These are phyloP conservation scores for Globisporangium heterothallicum DNA, from an alignment of 352 stramenopile species.

Conservation along the genomic window DNA sequence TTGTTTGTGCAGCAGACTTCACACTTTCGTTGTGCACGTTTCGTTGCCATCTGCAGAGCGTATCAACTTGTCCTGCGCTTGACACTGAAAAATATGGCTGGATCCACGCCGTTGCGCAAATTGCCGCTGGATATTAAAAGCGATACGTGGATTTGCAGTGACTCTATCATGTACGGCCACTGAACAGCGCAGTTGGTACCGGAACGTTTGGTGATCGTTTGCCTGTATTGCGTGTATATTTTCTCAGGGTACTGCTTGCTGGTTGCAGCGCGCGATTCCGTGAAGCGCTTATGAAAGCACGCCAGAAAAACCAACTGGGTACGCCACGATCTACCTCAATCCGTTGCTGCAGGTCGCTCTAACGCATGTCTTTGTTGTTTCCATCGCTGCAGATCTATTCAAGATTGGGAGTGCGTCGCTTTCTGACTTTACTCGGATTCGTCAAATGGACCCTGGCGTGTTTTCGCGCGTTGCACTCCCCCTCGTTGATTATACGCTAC, in stretches of 20 bases:
- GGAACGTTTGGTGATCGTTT: too few relatives aligned
- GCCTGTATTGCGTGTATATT: neutral
- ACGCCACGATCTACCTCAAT: slow-evolving; percentile 3
- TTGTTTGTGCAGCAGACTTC: neutral
- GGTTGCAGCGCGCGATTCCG: slow-evolving; percentile 52
- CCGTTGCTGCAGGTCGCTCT: neutral
- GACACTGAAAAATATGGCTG: slow-evolving; percentile 39
- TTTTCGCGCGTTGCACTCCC: slow-evolving; percentile 50
- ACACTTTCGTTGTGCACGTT: neutral
- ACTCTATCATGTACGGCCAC: slow-evolving; percentile 55
- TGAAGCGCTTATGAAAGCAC: slow-evolving; percentile 40
- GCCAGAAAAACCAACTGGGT: slow-evolving; percentile 43
- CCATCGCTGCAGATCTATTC: slow-evolving; percentile 47
- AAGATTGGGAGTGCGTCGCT: slow-evolving; percentile 67
- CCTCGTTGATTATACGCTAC: slow-evolving; percentile 56
- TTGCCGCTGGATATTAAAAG: slow-evolving; percentile 44
- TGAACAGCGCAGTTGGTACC: too few relatives aligned
- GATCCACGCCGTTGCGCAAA: slow-evolving; percentile 33
- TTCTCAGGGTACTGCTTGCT: slow-evolving; percentile 46
- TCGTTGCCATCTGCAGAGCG: slow-evolving; percentile 19
- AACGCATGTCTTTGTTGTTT: neutral
- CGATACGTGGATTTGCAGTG: slow-evolving; percentile 72
- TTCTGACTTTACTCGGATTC: slow-evolving; percentile 59
- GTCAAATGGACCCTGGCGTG: slow-evolving; percentile 30
- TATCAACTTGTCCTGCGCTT: slow-evolving; percentile 63